Evolutionary conservation across 1,284 basidiomycete genomes (phyloP), one percentile per base, ranked within the genome.

Genomic region (Wolfiporia cocos): DNA sequence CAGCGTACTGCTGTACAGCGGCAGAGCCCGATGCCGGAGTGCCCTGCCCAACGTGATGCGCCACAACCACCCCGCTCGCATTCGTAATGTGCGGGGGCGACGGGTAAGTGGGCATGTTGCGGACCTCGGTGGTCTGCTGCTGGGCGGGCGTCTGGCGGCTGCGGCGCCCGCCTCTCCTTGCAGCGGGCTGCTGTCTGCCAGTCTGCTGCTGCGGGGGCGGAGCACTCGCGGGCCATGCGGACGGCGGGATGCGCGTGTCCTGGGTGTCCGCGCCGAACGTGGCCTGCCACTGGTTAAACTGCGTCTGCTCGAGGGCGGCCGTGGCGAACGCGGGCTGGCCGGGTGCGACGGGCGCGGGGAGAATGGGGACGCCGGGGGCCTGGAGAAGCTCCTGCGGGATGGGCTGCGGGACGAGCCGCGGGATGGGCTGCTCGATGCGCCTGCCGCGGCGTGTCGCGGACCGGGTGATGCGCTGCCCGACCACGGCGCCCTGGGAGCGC

Each of bases 401-500:
- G 30, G 5, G 15, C 30, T n/a, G 21, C 43, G 49, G 2, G 46
- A 34, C 19, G 34, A 32, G 19, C 15, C 24, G 11, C 10, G 11
- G 7, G 18, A 26, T 6, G 24, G n/a, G 34, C 34, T 18, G 15
- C 34, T 11, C 5, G 17, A 20, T 7, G 34, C 14, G 4, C 22
- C 20, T 19, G 30, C 18, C 34, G 24, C 14, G 42, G 44, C n/a
- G 12, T 26, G 20, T 6, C 42, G 11, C 28, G 14, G 37, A 15
- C 29, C 52, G 49, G 19, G 42, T 52, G 48, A 36, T 56, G 39
- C 48, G 43, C n/a, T 61, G 57, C 5, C 66, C 63, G 12, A 66
- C 62, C 23, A 62, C 46, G 36, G 68, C 66, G 10, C 58, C 52
- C 7, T 53, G 52, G 33, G 55, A 54, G 5, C 48, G 47, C 32